A percentile compares a stretch with the other conserved stretches of the same genome.
phyloP scores from a whole-genome alignment of 129 eudicot species.

The Gnaphalium uliginosum region DNA sequence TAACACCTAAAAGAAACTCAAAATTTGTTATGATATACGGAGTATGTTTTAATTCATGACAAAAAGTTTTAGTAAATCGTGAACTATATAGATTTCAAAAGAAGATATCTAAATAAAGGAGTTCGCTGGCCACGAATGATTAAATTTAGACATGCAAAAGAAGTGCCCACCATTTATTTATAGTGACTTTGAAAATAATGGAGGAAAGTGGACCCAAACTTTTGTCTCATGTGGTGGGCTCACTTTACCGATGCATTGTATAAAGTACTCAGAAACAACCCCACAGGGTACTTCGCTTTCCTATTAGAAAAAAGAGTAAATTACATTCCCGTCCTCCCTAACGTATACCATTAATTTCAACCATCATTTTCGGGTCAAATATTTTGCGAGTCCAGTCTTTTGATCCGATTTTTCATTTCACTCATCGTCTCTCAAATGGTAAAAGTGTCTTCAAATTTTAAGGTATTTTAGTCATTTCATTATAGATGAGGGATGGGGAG shows the following conservation, averaged over 20 bases:
- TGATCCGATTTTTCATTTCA: too few relatives aligned
- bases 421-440: too few relatives aligned
- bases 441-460: too few relatives aligned
- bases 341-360: too few relatives aligned
- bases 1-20: too few relatives aligned
- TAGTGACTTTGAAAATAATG: not conserved
- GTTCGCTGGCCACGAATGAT: not conserved
- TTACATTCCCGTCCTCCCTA: too few relatives aligned
- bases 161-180: not conserved
- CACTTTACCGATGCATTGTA: conserved; percentile 3
- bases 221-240: conserved; percentile 22
- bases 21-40: too few relatives aligned
- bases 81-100: not conserved
- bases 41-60: not conserved
- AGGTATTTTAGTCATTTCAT: too few relatives aligned
- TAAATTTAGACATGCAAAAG: not conserved
- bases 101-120: not conserved
- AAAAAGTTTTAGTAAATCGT: not conserved
- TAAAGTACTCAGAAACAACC: not conserved
- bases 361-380: too few relatives aligned
- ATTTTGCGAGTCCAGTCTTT: too few relatives aligned
- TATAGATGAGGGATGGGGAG: too few relatives aligned
- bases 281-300: conserved; percentile 7
- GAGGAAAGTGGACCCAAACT: not conserved
- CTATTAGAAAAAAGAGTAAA: not conserved